Conservation (phyloP, 1,284 basidiomycete genomes). For the Abortiporus biennis region DNA sequence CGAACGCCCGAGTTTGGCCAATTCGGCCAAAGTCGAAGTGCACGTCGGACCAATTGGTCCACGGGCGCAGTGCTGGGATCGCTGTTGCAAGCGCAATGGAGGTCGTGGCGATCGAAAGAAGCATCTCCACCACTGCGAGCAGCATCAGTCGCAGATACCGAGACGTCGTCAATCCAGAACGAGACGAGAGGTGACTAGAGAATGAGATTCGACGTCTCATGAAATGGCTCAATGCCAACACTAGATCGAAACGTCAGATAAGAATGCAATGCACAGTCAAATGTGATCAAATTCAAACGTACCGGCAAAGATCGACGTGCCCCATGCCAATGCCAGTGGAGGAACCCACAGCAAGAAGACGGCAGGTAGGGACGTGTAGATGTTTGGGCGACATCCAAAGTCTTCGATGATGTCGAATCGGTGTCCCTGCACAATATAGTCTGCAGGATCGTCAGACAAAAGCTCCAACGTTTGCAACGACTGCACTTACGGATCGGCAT, state of each 20-base stretch:
- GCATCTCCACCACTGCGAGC: constrained; percentile 4
- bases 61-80: no score
- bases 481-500: constrained; percentile 25
- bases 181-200: constrained; percentile 11
- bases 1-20: constrained; percentile 9
- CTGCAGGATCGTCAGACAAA: constrained; percentile 13
- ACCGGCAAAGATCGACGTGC: constrained; percentile 17
- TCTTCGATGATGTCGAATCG: constrained; percentile 32
- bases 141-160: constrained; percentile 15
- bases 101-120: neutral
- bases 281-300: constrained; percentile 17
- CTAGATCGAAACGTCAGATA: no score
- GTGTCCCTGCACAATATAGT: constrained; percentile 28
- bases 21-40: constrained; percentile 32
- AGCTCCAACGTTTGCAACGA: neutral
- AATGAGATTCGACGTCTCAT: constrained; percentile 18
- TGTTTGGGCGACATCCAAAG: constrained; percentile 25
- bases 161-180: constrained; percentile 8
- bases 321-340: constrained; percentile 17
- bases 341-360: constrained; percentile 19
- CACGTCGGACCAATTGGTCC: constrained; percentile 29
- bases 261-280: constrained; percentile 14
- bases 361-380: constrained; percentile 17
- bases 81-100: neutral
- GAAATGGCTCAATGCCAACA: constrained; percentile 28